Conservation (phyloP, 2,329 filamentous ascomycete genomes). For the Allantophomopsis lycopodina region DNA sequence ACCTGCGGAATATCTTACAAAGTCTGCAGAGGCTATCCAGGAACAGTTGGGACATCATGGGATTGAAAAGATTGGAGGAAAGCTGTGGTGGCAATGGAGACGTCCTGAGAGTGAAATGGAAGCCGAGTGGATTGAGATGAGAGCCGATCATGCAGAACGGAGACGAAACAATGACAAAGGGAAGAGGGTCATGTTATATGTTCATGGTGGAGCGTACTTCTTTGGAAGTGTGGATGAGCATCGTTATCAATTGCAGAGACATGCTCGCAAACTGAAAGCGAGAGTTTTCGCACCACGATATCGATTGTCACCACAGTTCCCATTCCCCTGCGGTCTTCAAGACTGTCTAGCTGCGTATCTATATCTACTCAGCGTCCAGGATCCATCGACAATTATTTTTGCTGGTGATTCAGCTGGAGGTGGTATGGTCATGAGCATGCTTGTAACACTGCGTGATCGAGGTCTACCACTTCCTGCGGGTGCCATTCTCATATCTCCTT, state of each 20-base stretch:
- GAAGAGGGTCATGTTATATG: slow-evolving; percentile 77
- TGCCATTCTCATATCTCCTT: slow-evolving; percentile 81
- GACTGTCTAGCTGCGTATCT: slow-evolving; percentile 86
- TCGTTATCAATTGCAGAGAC: slow-evolving; percentile 93
- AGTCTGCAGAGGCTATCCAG: slow-evolving; percentile 53
- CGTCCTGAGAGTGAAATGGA: slow-evolving; percentile 50
- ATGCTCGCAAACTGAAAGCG: slow-evolving; percentile 87
- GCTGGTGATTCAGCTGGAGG: slow-evolving; percentile 90
- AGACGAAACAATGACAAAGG: slow-evolving; percentile 44
- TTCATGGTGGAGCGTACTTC: slow-evolving; percentile 90
- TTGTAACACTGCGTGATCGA: slow-evolving; percentile 72
- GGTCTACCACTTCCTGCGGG: slow-evolving; percentile 77
- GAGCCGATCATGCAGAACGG: slow-evolving; percentile 61
- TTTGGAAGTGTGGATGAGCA: slow-evolving; percentile 95
- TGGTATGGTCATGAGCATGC: slow-evolving; percentile 71
- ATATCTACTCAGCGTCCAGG: slow-evolving; percentile 62
- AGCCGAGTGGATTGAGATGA: slow-evolving; percentile 97
- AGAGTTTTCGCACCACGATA: slow-evolving; percentile 80
- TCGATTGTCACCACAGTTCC: slow-evolving; percentile 82
- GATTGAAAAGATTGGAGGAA: slow-evolving; percentile 62
- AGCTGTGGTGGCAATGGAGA: slow-evolving; percentile 84
- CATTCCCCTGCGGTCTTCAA: slow-evolving; percentile 84
- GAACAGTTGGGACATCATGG: slow-evolving; percentile 69
- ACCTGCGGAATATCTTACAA: slow-evolving; percentile 43
- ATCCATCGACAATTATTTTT: slow-evolving; percentile 70